phyloP scores from a whole-genome alignment of 192 early-diverging fungal species.

The Jimgerdemannia flammicorona region DNA sequence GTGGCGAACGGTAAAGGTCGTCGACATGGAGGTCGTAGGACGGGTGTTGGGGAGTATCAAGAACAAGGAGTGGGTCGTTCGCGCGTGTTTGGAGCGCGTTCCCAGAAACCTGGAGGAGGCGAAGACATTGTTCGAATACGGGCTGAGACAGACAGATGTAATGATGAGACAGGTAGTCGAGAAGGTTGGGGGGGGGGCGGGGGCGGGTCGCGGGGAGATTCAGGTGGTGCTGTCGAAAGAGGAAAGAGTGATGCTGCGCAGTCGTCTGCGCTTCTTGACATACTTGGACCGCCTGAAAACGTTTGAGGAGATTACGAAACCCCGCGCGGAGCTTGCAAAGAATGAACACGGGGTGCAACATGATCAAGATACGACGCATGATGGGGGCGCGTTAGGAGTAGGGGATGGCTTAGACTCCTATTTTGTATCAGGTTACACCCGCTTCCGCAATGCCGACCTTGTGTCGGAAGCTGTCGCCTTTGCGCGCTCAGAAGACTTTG shows the following conservation, averaged over 20 bases:
- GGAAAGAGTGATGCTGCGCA: conserved; percentile 32
- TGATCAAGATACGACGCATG: conserved; percentile 7
- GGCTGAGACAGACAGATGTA: conserved; percentile 43
- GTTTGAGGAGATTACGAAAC: conserved; percentile 46
- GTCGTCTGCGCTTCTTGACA: conserved; percentile 51
- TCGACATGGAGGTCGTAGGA: conserved; percentile 28
- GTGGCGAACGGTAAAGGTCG: conserved; percentile 35
- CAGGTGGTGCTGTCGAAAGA: conserved; percentile 17
- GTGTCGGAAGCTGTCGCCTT: conserved; percentile 49
- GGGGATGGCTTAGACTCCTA: neutral
- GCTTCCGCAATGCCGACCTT: conserved; percentile 63
- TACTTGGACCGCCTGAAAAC: conserved; percentile 63
- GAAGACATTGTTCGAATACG: conserved; percentile 46
- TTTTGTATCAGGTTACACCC: conserved; percentile 21
- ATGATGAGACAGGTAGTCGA: conserved; percentile 30
- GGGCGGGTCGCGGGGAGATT: neutral
- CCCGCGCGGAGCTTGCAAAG: conserved; percentile 11
- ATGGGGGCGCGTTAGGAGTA: neutral
- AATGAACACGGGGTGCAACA: conserved; percentile 4
- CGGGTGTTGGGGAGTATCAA: conserved; percentile 39
- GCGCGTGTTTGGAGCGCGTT: conserved; percentile 39
- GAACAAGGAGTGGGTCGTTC: conserved; percentile 58
- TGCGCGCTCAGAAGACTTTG: conserved; percentile 51
- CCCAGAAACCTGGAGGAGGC: conserved; percentile 25
- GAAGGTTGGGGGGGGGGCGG: neutral